Conservation (phyloP, 441 rosid species). For the Capsella rubella region DNA sequence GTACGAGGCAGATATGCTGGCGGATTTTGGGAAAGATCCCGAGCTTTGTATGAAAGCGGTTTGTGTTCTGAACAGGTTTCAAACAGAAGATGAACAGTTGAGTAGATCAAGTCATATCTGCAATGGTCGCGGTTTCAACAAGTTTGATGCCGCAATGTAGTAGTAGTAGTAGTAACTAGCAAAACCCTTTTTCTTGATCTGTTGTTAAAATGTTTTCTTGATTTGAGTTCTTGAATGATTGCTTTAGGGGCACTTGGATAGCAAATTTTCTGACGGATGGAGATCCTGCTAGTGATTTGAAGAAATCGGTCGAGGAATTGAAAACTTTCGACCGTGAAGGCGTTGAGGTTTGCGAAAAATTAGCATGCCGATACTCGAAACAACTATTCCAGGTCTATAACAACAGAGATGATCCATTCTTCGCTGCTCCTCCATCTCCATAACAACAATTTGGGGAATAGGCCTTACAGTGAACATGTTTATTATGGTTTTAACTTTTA, state of each 20-base stretch:
- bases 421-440: slow-evolving; percentile 48
- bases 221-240: slow-evolving; percentile 22
- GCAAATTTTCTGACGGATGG: slow-evolving; percentile 30
- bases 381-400: slow-evolving; percentile 73
- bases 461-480: slow-evolving; percentile 2
- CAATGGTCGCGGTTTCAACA: slow-evolving; percentile 43
- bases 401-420: slow-evolving; percentile 67
- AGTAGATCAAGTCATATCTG: slow-evolving; percentile 40
- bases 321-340: background rate
- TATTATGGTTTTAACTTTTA: background rate
- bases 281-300: slow-evolving; percentile 38
- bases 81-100: slow-evolving; percentile 62
- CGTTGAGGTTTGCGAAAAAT: slow-evolving; percentile 4
- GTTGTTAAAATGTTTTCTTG: background rate
- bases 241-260: slow-evolving; percentile 28
- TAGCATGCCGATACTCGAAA: slow-evolving; percentile 56
- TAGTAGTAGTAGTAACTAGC: background rate
- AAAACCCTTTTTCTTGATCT: background rate
- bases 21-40: slow-evolving; percentile 70
- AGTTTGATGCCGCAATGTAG: slow-evolving; percentile 34
- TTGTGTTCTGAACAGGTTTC: slow-evolving; percentile 74
- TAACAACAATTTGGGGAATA: background rate
- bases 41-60: slow-evolving; percentile 90
- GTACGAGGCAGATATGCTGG: slow-evolving; percentile 70
- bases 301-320: slow-evolving; percentile 67